Conservation (phyloP, 495 filamentous ascomycete genomes). For the Tuber calosporum region DNA sequence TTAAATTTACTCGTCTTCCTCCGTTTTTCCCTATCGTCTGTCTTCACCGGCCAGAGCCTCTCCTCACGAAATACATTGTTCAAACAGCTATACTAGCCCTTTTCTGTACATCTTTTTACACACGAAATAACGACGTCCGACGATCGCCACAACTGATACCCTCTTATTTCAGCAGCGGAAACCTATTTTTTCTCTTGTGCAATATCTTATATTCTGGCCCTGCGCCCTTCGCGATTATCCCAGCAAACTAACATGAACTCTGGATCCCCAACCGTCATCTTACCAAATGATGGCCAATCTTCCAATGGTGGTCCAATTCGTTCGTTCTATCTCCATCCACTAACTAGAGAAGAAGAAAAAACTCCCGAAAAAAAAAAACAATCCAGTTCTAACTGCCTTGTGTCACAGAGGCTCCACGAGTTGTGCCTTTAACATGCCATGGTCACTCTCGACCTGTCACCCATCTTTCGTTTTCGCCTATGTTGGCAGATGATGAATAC, state of each 20-base stretch:
- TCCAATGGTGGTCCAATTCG: conserved; percentile 38
- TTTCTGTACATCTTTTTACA: conserved; percentile 22
- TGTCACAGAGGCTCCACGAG: conserved; percentile 46
- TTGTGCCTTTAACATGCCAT: conserved; percentile 91
- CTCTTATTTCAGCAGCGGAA: background rate
- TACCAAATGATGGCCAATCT: conserved; percentile 27
- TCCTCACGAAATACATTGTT: background rate
- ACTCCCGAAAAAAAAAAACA: background rate
- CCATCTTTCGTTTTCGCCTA: conserved; percentile 84
- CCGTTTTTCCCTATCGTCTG: conserved; percentile 7
- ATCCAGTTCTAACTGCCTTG: conserved; percentile 8
- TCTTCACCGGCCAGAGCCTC: conserved; percentile 7
- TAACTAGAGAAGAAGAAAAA: background rate
- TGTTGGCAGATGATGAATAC: conserved; percentile 78
- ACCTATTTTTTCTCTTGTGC: background rate
- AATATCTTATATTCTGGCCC: conserved; percentile 6
- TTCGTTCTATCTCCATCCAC: conserved; percentile 18
- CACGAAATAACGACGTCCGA: conserved; percentile 8
- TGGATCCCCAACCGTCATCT: conserved; percentile 29
- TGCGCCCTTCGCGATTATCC: background rate
- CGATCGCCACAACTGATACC: background rate
- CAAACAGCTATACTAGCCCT: background rate
- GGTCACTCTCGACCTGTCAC: conserved; percentile 94
- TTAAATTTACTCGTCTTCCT: background rate
- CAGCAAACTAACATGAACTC: conserved; percentile 24